These are phyloP conservation scores for Leccinum subrobustum DNA, from an alignment of 1,284 basidiomycete genomes.

Conservation along the genomic window DNA sequence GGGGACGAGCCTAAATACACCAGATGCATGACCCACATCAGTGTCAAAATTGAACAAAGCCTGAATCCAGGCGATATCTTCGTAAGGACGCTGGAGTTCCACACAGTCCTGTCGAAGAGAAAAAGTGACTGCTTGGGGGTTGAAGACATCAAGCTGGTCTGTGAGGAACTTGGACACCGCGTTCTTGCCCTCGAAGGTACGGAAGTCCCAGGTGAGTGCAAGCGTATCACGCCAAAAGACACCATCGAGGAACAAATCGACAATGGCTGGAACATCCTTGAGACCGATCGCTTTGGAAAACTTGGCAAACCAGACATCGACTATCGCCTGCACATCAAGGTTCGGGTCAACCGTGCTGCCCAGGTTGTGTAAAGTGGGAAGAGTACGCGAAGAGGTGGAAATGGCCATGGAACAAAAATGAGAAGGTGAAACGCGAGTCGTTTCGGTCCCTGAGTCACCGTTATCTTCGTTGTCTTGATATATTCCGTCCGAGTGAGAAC, in stretches of 20 bases:
- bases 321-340: conserved; percentile 18
- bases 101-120: conserved; percentile 19
- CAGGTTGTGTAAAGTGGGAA: conserved; percentile 28
- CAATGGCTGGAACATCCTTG: conserved; percentile 22
- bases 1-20: conserved; percentile 53
- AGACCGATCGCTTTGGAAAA: conserved; percentile 24
- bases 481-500: background rate
- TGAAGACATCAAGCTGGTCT: conserved; percentile 42
- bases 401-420: conserved; percentile 10
- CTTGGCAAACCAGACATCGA: conserved; percentile 21
- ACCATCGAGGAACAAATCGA: conserved; percentile 40
- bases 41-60: conserved; percentile 53
- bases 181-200: conserved; percentile 49
- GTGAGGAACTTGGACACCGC: conserved; percentile 43
- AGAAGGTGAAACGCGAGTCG: background rate
- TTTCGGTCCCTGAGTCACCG: background rate
- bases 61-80: conserved; percentile 55
- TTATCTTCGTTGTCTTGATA: background rate
- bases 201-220: conserved; percentile 61
- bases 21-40: conserved; percentile 44
- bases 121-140: conserved; percentile 21
- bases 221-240: conserved; percentile 62
- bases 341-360: conserved; percentile 19
- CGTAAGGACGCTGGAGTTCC: conserved; percentile 41
- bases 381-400: background rate